Base-by-base conservation (phyloP, 345 rosid genomes). In the Streptanthus diversifolius region DNA sequence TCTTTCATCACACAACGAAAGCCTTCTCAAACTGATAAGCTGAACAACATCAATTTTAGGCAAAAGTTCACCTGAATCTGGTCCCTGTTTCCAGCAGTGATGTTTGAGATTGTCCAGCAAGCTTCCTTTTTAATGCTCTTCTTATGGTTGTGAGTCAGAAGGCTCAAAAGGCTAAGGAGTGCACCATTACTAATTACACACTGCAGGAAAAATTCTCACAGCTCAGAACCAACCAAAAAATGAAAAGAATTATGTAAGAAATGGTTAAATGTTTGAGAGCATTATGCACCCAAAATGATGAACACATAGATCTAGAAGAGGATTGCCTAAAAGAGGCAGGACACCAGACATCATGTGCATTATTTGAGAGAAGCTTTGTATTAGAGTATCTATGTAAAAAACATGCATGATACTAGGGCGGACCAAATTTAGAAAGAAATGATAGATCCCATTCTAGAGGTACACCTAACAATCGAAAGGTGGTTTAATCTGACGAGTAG, bases 51-150 rank as follows among this genome's bases (percentile, higher is more conserved):
- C 25, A 47, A 60, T 6, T 15, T 39, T 68, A 3, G 7, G 58
- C 22, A 22, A 45, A 43, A 11, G 7, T 30, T 43, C 59, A 87
- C 98, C 98, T 93, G 97, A 76, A 93, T 93, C 80, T 91, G 99
- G 22, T 88, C 93, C 74, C 74, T 88, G 84, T 95, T 95, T 57
- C 99, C 99, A 76, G 99, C 99, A 35, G 99, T 95, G 76, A 95
- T 88, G 58, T 95, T 95, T 72, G 99, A 95, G 77, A 95, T 91
- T 15, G 97, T 91, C 99, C 99, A 95, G 83, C 99, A 95, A 66
- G 99, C 99, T 82, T 95, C 99, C 77, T 95, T 95, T 72, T 90
- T 91, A 15, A 95, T 91, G 86, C 99, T 91, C 86, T 95, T 91
- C 73, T 91, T 95, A 76, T 88, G 92, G 63, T 83, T 88, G 75